Conservation (phyloP, 805 yeast genomes). For the Suhomyces faveliae region DNA sequence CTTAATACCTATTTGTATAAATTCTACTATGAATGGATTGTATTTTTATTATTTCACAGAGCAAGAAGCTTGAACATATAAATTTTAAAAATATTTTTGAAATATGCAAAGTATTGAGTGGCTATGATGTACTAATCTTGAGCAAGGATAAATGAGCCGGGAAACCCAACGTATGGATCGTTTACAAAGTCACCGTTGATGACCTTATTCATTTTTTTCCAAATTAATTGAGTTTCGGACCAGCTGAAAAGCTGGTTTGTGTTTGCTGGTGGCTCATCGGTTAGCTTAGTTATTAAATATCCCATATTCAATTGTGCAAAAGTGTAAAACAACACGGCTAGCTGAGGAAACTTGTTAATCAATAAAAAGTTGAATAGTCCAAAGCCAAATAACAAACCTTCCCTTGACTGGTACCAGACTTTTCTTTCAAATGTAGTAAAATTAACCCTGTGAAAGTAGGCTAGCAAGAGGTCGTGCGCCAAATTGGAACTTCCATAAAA, state of each 20-base stretch:
- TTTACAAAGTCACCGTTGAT: constrained; percentile 23
- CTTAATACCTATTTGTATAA: too few relatives aligned
- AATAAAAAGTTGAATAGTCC: constrained; percentile 47
- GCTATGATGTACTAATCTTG: background rate
- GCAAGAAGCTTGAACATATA: background rate
- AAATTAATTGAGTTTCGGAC: constrained; percentile 32
- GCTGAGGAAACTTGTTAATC: constrained; percentile 40
- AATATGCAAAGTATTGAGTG: background rate
- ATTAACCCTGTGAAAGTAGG: constrained; percentile 50
- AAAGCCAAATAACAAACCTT: constrained; percentile 57
- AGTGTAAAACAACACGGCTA: constrained; percentile 49
- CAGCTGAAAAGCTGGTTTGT: constrained; percentile 27
- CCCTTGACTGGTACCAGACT: constrained; percentile 52
- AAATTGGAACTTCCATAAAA: constrained; percentile 49
- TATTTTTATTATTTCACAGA: too few relatives aligned
- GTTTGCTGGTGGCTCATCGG: constrained; percentile 42
- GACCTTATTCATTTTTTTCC: constrained; percentile 25
- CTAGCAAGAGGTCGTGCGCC: constrained; percentile 46
- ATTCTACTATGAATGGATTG: too few relatives aligned
- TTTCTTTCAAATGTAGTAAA: constrained; percentile 41
- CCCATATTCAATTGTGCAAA: constrained; percentile 55
- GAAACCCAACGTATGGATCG: constrained; percentile 25
- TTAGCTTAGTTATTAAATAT: constrained; percentile 50
- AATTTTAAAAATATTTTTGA: too few relatives aligned
- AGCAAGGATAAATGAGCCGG: constrained; percentile 21